phyloP scores from a whole-genome alignment of 2,329 filamentous ascomycete species.

The Fusarium circinatum region DNA sequence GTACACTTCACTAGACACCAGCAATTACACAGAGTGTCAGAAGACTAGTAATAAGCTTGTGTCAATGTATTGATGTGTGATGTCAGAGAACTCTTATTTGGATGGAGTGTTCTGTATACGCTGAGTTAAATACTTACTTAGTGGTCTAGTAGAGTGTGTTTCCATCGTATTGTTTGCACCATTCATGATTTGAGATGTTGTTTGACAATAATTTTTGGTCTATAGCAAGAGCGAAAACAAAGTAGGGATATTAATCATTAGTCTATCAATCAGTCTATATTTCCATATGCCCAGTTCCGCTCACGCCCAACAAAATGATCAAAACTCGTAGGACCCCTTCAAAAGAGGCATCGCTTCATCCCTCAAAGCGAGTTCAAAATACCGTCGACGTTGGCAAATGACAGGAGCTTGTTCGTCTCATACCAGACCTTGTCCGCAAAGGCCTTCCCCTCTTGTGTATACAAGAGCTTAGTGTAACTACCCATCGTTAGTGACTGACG shows the following conservation, averaged over 20 bases:
- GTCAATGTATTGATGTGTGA: neutral
- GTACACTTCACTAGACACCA: neutral
- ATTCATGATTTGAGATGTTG: neutral
- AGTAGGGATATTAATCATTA: neutral
- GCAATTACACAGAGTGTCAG: neutral
- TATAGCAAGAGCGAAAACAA: neutral
- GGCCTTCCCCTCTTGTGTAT: slow-evolving; percentile 48
- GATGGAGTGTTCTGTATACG: too few relatives aligned
- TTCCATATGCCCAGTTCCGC: too few relatives aligned
- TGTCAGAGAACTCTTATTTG: neutral
- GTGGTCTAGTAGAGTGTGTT: too few relatives aligned
- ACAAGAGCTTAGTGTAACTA: slow-evolving; percentile 45
- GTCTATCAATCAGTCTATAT: neutral
- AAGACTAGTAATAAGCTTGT: neutral
- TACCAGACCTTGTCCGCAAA: slow-evolving; percentile 53
- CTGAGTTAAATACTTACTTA: rapidly evolving
- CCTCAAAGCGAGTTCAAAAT: slow-evolving; percentile 25
- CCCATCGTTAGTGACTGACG: slow-evolving; percentile 1
- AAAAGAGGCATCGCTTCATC: neutral
- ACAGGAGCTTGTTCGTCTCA: slow-evolving; percentile 51
- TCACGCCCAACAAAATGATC: too few relatives aligned
- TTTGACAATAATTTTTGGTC: neutral
- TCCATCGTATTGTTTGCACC: neutral
- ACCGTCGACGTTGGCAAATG: slow-evolving; percentile 44
- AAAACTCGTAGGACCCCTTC: too few relatives aligned